phyloP scores from a whole-genome alignment of 345 rosid genomes.

The Cochlearia excelsa region DNA sequence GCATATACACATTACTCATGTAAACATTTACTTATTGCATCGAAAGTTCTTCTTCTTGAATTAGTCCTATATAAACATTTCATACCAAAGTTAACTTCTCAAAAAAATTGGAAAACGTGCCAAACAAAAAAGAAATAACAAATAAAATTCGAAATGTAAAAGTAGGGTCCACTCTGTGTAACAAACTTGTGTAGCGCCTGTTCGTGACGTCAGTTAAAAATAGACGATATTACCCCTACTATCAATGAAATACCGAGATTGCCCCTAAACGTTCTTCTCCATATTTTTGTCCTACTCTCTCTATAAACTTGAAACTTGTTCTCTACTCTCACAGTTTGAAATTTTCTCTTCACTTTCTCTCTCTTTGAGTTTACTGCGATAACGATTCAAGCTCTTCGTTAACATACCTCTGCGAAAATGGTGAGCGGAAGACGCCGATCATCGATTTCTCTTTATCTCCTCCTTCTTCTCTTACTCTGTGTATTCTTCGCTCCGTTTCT shows the following conservation, averaged over 20 bases:
- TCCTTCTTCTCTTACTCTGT: constrained; percentile 8
- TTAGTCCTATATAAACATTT: too few relatives aligned
- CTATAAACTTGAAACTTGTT: constrained; percentile 16
- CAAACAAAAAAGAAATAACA: too few relatives aligned
- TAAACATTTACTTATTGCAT: too few relatives aligned
- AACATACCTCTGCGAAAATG: constrained; percentile 38
- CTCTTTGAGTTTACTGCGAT: not conserved
- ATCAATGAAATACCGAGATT: not conserved
- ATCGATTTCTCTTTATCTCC: constrained; percentile 6
- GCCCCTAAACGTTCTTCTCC: not conserved
- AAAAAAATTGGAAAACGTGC: too few relatives aligned
- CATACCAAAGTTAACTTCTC: too few relatives aligned
- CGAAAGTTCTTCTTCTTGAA: too few relatives aligned
- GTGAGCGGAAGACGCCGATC: constrained; percentile 39
- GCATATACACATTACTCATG: too few relatives aligned
- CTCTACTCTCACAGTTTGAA: constrained; percentile 11
- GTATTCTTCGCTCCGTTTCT: not conserved
- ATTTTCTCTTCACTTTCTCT: not conserved
- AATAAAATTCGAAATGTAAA: not conserved
- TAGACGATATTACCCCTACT: constrained; percentile 15
- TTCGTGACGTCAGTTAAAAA: not conserved
- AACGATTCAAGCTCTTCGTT: constrained; percentile 13
- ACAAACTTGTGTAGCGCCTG: constrained; percentile 18
- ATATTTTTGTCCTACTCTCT: not conserved
- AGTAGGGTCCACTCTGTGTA: constrained; percentile 22